These are phyloP conservation scores for Acanthamoeba culbertsoni DNA, from an alignment of 208 protist genomes.

Conservation along the genomic window DNA sequence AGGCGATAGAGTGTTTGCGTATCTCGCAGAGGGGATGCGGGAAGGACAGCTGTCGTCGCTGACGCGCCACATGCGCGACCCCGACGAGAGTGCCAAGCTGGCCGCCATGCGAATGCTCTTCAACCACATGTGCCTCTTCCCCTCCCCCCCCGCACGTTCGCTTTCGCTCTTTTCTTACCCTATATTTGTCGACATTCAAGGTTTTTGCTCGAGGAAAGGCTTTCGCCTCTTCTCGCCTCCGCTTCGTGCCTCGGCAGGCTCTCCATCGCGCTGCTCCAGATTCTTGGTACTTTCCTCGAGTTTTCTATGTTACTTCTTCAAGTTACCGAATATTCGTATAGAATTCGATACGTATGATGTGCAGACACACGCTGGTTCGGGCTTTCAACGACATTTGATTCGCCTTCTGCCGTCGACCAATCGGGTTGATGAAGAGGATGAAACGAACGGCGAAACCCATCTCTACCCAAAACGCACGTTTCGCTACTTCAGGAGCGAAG, in stretches of 20 bases:
- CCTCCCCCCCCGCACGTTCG: background rate
- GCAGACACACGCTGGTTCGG: background rate
- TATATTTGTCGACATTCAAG: background rate
- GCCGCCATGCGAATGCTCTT: background rate
- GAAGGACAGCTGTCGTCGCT: background rate
- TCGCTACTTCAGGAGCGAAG: slow-evolving; percentile 38
- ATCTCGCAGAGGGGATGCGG: background rate
- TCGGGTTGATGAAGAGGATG: background rate
- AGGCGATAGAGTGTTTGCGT: background rate
- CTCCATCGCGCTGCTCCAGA: slow-evolving; percentile 15
- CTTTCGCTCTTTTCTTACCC: background rate
- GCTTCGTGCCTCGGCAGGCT: background rate
- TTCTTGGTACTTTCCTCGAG: background rate
- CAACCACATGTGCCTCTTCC: background rate
- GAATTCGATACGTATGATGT: slow-evolving; percentile 27
- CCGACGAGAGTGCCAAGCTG: slow-evolving; percentile 20
- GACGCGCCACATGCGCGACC: background rate
- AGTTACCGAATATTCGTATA: background rate
- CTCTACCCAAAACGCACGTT: background rate
- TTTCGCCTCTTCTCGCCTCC: background rate
- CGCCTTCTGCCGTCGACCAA: background rate
- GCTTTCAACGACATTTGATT: slow-evolving; percentile 5
- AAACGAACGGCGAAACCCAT: background rate
- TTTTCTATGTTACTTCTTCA: background rate
- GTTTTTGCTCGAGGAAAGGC: background rate